Evolutionary conservation across 148 eudicot species (phyloP), one percentile per base, ranked within the genome.

Genomic region (Oxyria digyna): DNA sequence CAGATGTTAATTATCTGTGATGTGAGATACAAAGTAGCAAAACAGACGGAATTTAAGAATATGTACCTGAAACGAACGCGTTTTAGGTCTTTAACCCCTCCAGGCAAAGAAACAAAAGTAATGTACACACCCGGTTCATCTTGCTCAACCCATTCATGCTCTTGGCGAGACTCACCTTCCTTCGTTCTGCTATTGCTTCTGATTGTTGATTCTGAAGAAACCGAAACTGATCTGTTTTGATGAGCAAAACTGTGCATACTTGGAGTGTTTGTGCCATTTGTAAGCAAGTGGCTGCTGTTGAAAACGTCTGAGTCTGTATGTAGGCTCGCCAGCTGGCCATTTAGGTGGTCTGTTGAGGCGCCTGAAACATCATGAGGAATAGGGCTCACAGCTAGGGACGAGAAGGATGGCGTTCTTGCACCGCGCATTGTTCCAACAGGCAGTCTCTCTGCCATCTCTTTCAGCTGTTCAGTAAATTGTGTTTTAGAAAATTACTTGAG

Each of bases 61-160:
- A 73, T 78, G 68, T 74, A 91, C 98, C 98, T 93, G 85, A 93
- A 93, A 20, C 98, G 96, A 73, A 93, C 98, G 62, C 96, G 85
- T 78, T 93, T 93, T 62, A 93, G 90, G 76, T 93, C 98, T 81
- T 86, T 89, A 73, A 74, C 78, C 38, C 92, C 98, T 55, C 95
- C 96, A 65, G 95, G 91, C 72, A 89, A 80, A 67, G 98, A 86
- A 71, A 87, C 83, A 71, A 93, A 91, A 4, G 96, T 93, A 35
- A 93, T 86, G 77, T 93, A 93, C 66, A 93, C 98, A 78, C 98
- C 98, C 55, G 91, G 89, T 67, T 93, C 98, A 62, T 93, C 91
- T 84, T 93, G 98, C 77, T 93, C 96, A 67, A 93, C 96, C 98
- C 98, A 88, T 80, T 93, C 96, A 52, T 69, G 83, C 48, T 89